phyloP scores from a whole-genome alignment of 192 early-diverging fungal genomes.

The Coemansia sp. region DNA sequence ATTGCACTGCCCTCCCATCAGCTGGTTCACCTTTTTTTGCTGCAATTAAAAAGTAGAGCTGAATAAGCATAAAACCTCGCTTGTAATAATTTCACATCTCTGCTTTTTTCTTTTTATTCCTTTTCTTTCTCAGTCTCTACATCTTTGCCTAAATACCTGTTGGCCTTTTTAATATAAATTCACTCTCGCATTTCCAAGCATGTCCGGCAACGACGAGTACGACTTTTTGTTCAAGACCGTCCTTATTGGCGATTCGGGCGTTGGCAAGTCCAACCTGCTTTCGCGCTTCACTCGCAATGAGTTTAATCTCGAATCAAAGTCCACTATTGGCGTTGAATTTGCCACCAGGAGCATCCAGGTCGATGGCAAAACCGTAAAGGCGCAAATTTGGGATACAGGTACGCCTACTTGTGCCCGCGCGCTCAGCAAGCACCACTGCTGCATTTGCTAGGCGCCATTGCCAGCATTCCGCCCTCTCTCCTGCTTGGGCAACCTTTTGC shows the following conservation, averaged over 20 bases:
- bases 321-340: constrained; percentile 99
- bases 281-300: constrained; percentile 96
- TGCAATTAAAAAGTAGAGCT: too few species aligned
- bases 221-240: constrained; percentile 91
- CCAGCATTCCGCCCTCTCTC: too few species aligned
- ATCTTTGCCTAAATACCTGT: too few species aligned
- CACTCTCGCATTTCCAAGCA: constrained; percentile 7
- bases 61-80: too few species aligned
- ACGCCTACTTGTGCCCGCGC: constrained; percentile 17
- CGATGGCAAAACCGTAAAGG: constrained; percentile 96
- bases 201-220: constrained; percentile 68
- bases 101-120: constrained; percentile 2
- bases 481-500: too few species aligned
- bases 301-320: constrained; percentile 97
- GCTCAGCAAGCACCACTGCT: too few species aligned
- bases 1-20: too few species aligned
- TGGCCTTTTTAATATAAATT: constrained; percentile 8
- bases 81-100: too few species aligned
- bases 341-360: constrained; percentile 95
- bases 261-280: constrained; percentile 98
- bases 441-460: too few species aligned
- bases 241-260: constrained; percentile 92
- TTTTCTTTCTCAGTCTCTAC: constrained; percentile 10
- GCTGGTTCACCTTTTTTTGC: too few species aligned
- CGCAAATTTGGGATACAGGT: constrained; percentile 99